Conservation (phyloP, 2,329 filamentous ascomycete species). For the Graphilbum sp. region DNA sequence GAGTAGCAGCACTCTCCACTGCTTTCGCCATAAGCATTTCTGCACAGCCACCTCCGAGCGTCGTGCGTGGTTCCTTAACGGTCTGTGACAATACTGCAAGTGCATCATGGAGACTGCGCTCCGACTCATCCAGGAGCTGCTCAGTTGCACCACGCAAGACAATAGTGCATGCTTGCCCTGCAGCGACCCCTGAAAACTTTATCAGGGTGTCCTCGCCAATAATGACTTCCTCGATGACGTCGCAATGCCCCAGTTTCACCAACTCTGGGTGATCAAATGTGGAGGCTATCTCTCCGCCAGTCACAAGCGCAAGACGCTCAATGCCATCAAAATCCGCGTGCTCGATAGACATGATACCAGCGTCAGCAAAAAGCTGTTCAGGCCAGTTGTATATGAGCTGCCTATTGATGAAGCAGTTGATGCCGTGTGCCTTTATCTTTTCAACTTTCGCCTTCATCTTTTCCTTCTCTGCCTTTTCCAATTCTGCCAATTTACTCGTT, state of each 20-base stretch:
- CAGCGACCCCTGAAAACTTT: slow-evolving; percentile 91
- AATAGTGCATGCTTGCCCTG: slow-evolving; percentile 88
- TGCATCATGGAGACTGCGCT: slow-evolving; percentile 90
- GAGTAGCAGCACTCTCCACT: slow-evolving; percentile 82
- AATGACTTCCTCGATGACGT: slow-evolving; percentile 92
- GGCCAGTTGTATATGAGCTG: slow-evolving; percentile 99
- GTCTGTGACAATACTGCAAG: slow-evolving; percentile 94
- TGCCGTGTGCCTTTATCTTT: slow-evolving; percentile 94
- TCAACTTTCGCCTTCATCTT: slow-evolving; percentile 99
- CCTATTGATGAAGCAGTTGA: slow-evolving; percentile 99
- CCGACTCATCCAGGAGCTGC: slow-evolving; percentile 90
- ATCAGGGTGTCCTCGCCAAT: slow-evolving; percentile 97
- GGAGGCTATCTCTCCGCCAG: slow-evolving; percentile 90
- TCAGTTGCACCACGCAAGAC: slow-evolving; percentile 92
- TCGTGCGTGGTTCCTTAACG: slow-evolving; percentile 83
- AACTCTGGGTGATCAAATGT: slow-evolving; percentile 97
- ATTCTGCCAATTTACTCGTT: slow-evolving; percentile 91
- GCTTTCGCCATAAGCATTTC: slow-evolving; percentile 99
- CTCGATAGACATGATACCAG: slow-evolving; percentile 95
- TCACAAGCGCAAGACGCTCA: slow-evolving; percentile 85
- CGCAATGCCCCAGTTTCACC: slow-evolving; percentile 89
- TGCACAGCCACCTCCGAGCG: slow-evolving; percentile 85
- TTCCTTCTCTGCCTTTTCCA: slow-evolving; percentile 95
- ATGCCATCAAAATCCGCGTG: slow-evolving; percentile 98
- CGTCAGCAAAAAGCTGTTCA: slow-evolving; percentile 94